These are phyloP conservation scores for Cryoendolithus antarcticus DNA, from an alignment of 2,329 filamentous ascomycete species.

Conservation along the genomic window DNA sequence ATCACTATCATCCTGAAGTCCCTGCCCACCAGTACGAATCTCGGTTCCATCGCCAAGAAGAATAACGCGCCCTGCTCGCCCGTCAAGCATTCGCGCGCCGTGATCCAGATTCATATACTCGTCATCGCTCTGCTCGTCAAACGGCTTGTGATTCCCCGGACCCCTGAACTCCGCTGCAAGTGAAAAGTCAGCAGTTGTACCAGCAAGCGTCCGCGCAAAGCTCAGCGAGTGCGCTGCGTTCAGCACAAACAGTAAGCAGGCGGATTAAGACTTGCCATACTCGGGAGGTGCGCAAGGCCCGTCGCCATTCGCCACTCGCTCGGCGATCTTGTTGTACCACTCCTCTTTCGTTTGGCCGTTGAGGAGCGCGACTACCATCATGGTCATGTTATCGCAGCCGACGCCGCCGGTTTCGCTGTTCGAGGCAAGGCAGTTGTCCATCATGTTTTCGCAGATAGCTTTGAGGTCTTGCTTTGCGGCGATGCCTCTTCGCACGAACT, in stretches of 20 bases:
- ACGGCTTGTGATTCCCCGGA: slow-evolving; percentile 37
- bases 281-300: slow-evolving; percentile 96
- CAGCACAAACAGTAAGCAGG: slow-evolving; percentile 6
- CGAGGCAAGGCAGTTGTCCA: slow-evolving; percentile 97
- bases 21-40: slow-evolving; percentile 56
- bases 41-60: slow-evolving; percentile 92
- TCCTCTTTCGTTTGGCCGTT: slow-evolving; percentile 88
- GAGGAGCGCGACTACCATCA: slow-evolving; percentile 79
- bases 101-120: slow-evolving; percentile 65
- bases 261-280: slow-evolving; percentile 71
- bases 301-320: slow-evolving; percentile 89
- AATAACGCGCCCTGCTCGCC: slow-evolving; percentile 72
- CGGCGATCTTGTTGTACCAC: slow-evolving; percentile 94
- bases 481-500: slow-evolving; percentile 93
- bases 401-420: slow-evolving; percentile 97
- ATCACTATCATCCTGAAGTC: slow-evolving; percentile 34
- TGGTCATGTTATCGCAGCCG: slow-evolving; percentile 99
- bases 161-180: slow-evolving; percentile 37
- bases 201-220: slow-evolving; percentile 1
- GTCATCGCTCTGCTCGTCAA: slow-evolving; percentile 40
- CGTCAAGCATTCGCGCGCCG: slow-evolving; percentile 55
- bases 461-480: slow-evolving; percentile 90
- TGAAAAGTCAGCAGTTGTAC: slow-evolving; percentile 11
- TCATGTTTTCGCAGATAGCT: slow-evolving; percentile 99
- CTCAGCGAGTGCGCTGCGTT: slow-evolving; percentile 6